A percentile compares a stretch with the other conserved stretches of the same genome.
Evolutionary conservation across 306 rosid species (phyloP).

Genomic region (Prosopis cineraria): DNA sequence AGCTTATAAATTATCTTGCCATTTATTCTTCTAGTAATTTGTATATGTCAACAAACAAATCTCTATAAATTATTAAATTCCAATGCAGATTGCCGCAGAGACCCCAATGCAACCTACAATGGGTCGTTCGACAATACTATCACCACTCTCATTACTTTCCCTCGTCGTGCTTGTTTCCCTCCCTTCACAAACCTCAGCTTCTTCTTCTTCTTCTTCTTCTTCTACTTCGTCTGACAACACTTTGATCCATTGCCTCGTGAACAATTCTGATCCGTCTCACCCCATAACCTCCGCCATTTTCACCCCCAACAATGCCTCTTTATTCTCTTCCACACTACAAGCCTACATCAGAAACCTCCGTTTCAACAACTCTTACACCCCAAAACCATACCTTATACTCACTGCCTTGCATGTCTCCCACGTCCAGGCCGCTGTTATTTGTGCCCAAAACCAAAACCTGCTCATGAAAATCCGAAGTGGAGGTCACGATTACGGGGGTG

Average conservation of each 20-base stretch:
- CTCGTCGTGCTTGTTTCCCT: neutral
- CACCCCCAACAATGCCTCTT: too few species aligned
- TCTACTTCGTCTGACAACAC: too few species aligned
- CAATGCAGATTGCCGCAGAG: neutral
- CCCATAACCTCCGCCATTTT: constrained; percentile 39
- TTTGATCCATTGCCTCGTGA: constrained; percentile 45
- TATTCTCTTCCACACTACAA: too few species aligned
- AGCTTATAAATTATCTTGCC: too few species aligned
- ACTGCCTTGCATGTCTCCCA: constrained; percentile 50
- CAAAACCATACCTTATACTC: too few species aligned
- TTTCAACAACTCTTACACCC: too few species aligned
- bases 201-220: neutral
- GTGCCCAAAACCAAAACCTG: constrained; percentile 41
- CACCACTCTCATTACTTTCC: neutral
- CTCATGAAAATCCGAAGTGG: constrained; percentile 54
- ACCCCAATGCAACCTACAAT: neutral
- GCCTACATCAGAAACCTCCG: too few species aligned
- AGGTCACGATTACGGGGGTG: too few species aligned
- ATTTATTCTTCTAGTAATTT: too few species aligned
- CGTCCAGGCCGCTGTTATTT: constrained; percentile 44
- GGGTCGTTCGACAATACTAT: too few species aligned
- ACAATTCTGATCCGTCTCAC: constrained; percentile 34
- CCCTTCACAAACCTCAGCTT: neutral
- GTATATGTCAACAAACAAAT: too few species aligned
- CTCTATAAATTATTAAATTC: neutral